Evolutionary conservation across 129 eudicot genomes (phyloP), one percentile per base, ranked within the genome.

Genomic region (Helichrysum umbraculigerum): DNA sequence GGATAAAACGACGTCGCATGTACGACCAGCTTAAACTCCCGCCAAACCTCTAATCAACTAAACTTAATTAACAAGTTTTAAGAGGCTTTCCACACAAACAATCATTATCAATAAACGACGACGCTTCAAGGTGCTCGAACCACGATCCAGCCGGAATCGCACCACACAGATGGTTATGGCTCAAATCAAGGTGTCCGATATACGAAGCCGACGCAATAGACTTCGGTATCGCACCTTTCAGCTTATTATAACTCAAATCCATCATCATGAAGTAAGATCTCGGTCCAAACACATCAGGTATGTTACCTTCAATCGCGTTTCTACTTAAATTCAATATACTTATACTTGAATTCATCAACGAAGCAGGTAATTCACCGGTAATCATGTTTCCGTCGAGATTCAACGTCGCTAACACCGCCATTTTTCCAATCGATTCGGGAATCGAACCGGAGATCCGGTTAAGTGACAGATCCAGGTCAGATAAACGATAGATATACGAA

Each of bases 31-130:
- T 52, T 11, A 54, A 19, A 11, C 70, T n/a, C 20, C 75, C 73
- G 69, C 51, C 20, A 12, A 73, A 28, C 33, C 70, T 19, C 35
- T 35, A 66, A 71, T 29, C 37, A 33, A 71, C 35, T 14, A 68
- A 60, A 16, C 47, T 39, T 9, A 47, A 42, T 68, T 79, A 90
- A 74, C 92, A 86, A 44, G 82, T 58, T 41, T 73, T 81, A 16
- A 88, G 89, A 8, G 96, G 96, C 87, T 90, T 90, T 20, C 96
- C 96, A 61, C 96, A 90, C 29, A 90, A 85, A 68, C 96, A 90
- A 33, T 87, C 88, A 70, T 91, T 88, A 85, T 71, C 39, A 58
- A 73, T 76, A 79, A 91, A 91, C 74, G 97, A 91, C 73, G 91
- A 64, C 71, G 88, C 94, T 71, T 88, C 97, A 25, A 91, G 97